Percentiles rank a stretch among this genome's conserved stretches.
These are phyloP conservation scores for Macrolepiota fuliginosa DNA, from an alignment of 768 basidiomycete species.

Conservation along the genomic window DNA sequence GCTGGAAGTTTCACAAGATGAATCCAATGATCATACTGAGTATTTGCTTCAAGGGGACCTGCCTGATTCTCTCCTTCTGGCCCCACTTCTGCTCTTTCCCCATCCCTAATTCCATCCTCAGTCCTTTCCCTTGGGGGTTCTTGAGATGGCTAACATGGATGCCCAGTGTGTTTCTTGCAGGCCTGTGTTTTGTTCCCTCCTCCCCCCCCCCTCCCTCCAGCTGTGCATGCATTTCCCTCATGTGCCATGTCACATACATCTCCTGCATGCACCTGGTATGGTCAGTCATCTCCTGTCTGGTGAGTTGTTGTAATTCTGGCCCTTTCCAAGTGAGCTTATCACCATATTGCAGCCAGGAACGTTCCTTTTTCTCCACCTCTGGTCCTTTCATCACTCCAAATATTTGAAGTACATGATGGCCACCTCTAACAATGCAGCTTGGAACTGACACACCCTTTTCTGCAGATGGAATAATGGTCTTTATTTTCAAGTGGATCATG, in stretches of 20 bases:
- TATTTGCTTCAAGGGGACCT: too few relatives aligned
- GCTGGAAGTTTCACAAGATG: too few relatives aligned
- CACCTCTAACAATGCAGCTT: not conserved
- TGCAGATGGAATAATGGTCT: slow-evolving; percentile 70
- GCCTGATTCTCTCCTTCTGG: too few relatives aligned
- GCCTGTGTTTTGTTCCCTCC: too few relatives aligned
- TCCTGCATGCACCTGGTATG: slow-evolving; percentile 8
- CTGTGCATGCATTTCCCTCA: too few relatives aligned
- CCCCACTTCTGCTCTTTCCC: too few relatives aligned
- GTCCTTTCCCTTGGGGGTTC: too few relatives aligned
- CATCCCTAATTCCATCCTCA: too few relatives aligned
- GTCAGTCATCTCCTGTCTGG: slow-evolving; percentile 40
- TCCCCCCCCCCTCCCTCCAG: too few relatives aligned
- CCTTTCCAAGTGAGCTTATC: not conserved
- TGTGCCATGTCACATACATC: slow-evolving; percentile 7
- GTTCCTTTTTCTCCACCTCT: slow-evolving; percentile 72
- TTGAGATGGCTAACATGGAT: too few relatives aligned
- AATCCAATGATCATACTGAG: too few relatives aligned
- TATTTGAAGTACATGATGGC: slow-evolving; percentile 55
- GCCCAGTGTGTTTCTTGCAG: too few relatives aligned
- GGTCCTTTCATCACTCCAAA: slow-evolving; percentile 78
- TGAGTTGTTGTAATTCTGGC: slow-evolving; percentile 26
- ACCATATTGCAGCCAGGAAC: slow-evolving; percentile 41
- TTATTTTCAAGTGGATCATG: slow-evolving; percentile 78
- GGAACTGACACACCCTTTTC: not conserved